phyloP scores from a whole-genome alignment of 176 grass and related monocot species.

The Zizania latifolia region DNA sequence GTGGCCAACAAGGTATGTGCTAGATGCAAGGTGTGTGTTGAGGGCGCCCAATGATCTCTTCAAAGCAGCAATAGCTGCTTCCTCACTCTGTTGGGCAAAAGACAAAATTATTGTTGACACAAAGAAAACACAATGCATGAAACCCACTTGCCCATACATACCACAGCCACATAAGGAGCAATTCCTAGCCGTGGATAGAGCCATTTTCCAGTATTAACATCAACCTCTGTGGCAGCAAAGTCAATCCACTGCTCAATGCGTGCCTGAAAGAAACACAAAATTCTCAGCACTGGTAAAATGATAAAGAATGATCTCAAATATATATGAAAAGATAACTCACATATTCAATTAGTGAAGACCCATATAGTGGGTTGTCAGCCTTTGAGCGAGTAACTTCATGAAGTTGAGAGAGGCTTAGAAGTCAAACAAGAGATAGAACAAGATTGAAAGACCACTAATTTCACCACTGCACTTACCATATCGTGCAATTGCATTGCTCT shows the following conservation, averaged over 20 bases:
- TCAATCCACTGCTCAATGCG: slow-evolving; percentile 84
- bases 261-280: slow-evolving; percentile 36
- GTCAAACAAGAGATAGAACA: not conserved
- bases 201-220: slow-evolving; percentile 52
- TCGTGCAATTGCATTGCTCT: slow-evolving; percentile 80
- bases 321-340: slow-evolving; percentile 40
- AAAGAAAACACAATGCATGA: not conserved
- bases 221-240: slow-evolving; percentile 58
- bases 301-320: not conserved
- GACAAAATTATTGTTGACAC: not conserved
- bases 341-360: slow-evolving; percentile 78
- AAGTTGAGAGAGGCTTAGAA: not conserved
- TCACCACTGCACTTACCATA: slow-evolving; percentile 46
- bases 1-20: slow-evolving; percentile 72
- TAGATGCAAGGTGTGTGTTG: slow-evolving; percentile 65
- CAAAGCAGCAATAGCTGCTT: slow-evolving; percentile 39
- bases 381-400: slow-evolving; percentile 60
- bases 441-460: not conserved
- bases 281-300: not conserved
- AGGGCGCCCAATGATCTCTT: slow-evolving; percentile 67
- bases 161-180: slow-evolving; percentile 31
- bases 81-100: slow-evolving; percentile 43
- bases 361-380: slow-evolving; percentile 60
- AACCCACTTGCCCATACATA: slow-evolving; percentile 11
- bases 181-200: slow-evolving; percentile 49